Evolutionary conservation across 306 rosid genomes (phyloP), one percentile per base, ranked within the genome.

Genomic region (Cucumis hystrix): DNA sequence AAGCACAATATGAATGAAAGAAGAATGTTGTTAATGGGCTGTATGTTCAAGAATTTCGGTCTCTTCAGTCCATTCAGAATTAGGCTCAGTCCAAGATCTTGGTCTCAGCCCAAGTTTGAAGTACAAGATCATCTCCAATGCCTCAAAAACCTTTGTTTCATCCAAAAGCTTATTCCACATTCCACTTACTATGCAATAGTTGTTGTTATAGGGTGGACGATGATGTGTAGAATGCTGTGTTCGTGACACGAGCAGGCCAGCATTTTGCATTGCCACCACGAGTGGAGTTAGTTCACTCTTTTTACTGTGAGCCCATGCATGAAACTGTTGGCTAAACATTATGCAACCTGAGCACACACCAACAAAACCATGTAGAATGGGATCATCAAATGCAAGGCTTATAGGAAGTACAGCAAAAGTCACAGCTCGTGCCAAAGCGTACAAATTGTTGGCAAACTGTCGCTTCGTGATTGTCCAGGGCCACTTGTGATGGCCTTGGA

Each of bases 261-360:
- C 72, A 33, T 90, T 92, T 41, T 95, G 98, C 83, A 95, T 56
- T 0, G 85, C 89, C 76, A 83, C 87, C 75, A 95, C 96, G 0
- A 83, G 73, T 0, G 86, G 87, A 0, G 97, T 97, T 74, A 95
- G 93, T 79, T 86, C 84, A 79, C 97, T 92, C 85, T 89, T 90
- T 0, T 91, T 90, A 16, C 89, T 87, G 11, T 95, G 99, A 11
- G 99, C 93, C 99, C 98, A 95, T 9, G 97, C 96, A 75, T 95
- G 98, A 71, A 95, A 95, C 66, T 95, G 98, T 66, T 95, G 98
- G 86, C 97, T 95, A 30, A 95, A 95, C 97, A 95, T 92, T 63
- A 92, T 92, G 88, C 93, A 89, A 15, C 92, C 91, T 0, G 96
- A 67, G 63, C 83, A 92, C 81, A 84, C 30, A 8, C 82, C 86